A percentile compares a stretch with the other conserved stretches of the same genome.
These are phyloP conservation scores for Fraxinus excelsior DNA, from an alignment of 257 asterid species.

Conservation along the genomic window DNA sequence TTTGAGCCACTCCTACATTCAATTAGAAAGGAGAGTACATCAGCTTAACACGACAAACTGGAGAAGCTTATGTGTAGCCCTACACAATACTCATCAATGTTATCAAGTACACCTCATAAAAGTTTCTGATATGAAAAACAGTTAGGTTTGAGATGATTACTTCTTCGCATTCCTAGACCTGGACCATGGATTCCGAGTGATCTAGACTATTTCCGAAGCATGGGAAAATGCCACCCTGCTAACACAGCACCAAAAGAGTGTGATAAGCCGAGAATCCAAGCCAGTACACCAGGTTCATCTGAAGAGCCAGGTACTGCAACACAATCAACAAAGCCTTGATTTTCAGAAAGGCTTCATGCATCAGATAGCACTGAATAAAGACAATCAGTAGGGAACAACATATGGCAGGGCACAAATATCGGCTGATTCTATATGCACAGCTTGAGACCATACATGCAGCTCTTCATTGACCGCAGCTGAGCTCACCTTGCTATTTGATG, in stretches of 20 bases:
- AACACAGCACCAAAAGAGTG: background rate
- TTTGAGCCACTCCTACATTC: conserved; percentile 41
- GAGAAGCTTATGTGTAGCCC: conserved; percentile 27
- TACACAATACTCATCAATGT: conserved; percentile 15
- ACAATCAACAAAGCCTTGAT: background rate
- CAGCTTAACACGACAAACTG: conserved; percentile 34
- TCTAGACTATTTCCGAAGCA: background rate
- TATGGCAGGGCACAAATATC: conserved; percentile 73
- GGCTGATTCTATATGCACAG: conserved; percentile 56
- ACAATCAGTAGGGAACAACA: conserved; percentile 72
- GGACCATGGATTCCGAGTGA: background rate
- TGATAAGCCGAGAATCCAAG: background rate
- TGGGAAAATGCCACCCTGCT: conserved; percentile 7
- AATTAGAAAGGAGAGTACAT: conserved; percentile 21
- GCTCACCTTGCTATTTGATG: conserved; percentile 28
- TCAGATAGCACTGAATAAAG: conserved; percentile 9
- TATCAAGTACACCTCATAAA: conserved; percentile 13
- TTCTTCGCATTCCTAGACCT: background rate
- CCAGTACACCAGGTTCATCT: conserved; percentile 15
- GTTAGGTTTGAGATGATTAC: background rate
- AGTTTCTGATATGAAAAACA: background rate
- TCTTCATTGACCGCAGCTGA: conserved; percentile 26
- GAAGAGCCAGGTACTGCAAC: background rate
- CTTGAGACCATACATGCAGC: conserved; percentile 63
- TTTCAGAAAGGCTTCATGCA: conserved; percentile 15